phyloP scores from a whole-genome alignment of 2,329 filamentous ascomycete species.

The Biscogniauxia mediterranea region DNA sequence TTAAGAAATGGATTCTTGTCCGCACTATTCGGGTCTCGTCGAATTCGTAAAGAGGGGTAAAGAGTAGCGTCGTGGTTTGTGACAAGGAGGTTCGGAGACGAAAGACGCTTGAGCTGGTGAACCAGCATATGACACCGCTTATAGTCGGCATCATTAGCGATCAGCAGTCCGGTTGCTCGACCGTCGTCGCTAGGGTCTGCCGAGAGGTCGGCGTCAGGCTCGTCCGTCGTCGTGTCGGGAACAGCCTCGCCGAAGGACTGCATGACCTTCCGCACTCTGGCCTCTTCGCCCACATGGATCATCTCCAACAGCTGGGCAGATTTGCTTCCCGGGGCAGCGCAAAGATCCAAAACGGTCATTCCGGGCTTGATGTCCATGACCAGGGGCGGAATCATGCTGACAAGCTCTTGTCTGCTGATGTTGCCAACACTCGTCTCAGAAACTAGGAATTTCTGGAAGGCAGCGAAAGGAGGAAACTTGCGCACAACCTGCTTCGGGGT shows the following conservation, averaged over 20 bases:
- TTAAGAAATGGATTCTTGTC: conserved; percentile 74
- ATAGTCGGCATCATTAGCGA: conserved; percentile 96
- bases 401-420: conserved; percentile 94
- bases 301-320: conserved; percentile 93
- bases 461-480: conserved; percentile 88
- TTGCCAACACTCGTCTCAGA: conserved; percentile 97
- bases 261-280: conserved; percentile 71
- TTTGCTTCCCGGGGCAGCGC: conserved; percentile 95
- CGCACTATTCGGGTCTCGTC: conserved; percentile 53
- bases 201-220: conserved; percentile 55
- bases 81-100: conserved; percentile 93
- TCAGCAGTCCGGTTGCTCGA: conserved; percentile 83
- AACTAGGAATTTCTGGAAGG: conserved; percentile 96
- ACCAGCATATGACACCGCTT: conserved; percentile 96
- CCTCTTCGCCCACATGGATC: conserved; percentile 90
- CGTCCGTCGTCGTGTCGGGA: conserved; percentile 30
- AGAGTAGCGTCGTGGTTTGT: conserved; percentile 97
- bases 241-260: conserved; percentile 49
- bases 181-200: conserved; percentile 71
- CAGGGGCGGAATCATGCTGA: conserved; percentile 97
- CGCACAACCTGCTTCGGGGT: conserved; percentile 95
- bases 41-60: conserved; percentile 89
- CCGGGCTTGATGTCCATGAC: conserved; percentile 88
- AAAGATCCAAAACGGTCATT: conserved; percentile 93
- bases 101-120: conserved; percentile 95